Evolutionary conservation across 1,284 basidiomycete species (phyloP), one percentile per base, ranked within the genome.

Genomic region (Cryptococcus sp.): DNA sequence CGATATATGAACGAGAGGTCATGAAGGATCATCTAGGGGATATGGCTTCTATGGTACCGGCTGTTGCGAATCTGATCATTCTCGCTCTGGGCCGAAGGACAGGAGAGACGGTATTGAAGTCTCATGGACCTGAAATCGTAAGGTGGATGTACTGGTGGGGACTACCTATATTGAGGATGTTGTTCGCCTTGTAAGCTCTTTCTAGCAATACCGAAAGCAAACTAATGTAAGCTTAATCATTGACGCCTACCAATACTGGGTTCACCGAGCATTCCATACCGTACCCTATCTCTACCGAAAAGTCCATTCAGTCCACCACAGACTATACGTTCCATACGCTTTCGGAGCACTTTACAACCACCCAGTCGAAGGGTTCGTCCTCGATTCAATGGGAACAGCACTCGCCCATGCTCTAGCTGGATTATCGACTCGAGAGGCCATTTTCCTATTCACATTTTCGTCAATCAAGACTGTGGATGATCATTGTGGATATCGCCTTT

Each of bases 311-410:
- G 86, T 88, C 74, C 96, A 99, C 73, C 96, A 99, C 75, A 82
- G 92, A 9, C 84, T 99, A 13, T 96, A 98, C 73, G 91, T 96
- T 9, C 92, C 96, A 0, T 98, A 97, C 69, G 91, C 94, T 0
- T 99, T 89, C 66, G 96, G 96, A 21, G 89, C 94, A 11, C 80
- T 98, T 4, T 99, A 99, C 81, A 98, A 98, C 75, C 94, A 98
- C 70, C 93, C 93, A 0, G 64, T 98, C 42, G 96, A 99, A 69
- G 93, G 93, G 1, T 85, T 99, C 63, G 61, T 97, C 1, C 81
- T 99, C 58, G 96, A 99, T 74, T 84, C 86, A 2, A 75, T 88
- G 24, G 91, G 94, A 43, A 86, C 89, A 0, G 84, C 77, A 7
- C 59, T 97, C 19, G 89, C 92, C 0, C 87, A 98, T 67, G 69